Evolutionary conservation across 2,329 filamentous ascomycete species (phyloP).

Genomic region (Pseudocercospora ulei): DNA sequence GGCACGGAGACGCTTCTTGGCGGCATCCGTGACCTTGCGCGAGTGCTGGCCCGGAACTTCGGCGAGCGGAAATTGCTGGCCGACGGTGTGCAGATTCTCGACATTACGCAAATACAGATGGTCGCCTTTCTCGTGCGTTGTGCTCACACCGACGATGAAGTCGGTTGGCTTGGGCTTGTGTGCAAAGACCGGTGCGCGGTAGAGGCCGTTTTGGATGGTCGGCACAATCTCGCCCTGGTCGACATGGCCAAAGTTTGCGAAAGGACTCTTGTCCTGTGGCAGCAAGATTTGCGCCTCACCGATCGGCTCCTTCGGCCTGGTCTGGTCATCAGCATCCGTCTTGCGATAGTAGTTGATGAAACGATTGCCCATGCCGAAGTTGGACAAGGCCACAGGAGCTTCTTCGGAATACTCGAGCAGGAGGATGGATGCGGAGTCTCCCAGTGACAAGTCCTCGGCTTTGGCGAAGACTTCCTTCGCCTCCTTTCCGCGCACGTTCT

Average conservation of each 20-base stretch:
- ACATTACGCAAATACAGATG: constrained; percentile 79
- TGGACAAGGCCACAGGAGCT: constrained; percentile 80
- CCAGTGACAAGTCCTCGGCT: constrained; percentile 65
- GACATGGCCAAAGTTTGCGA: constrained; percentile 88
- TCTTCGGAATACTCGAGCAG: constrained; percentile 95
- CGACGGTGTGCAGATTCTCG: constrained; percentile 81
- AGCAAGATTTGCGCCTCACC: constrained; percentile 82
- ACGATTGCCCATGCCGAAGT: constrained; percentile 93
- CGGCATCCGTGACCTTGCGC: constrained; percentile 89
- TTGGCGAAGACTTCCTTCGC: constrained; percentile 67
- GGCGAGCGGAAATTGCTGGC: constrained; percentile 82
- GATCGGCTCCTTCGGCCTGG: constrained; percentile 68
- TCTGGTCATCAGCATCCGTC: constrained; percentile 66
- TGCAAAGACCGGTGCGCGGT: constrained; percentile 83
- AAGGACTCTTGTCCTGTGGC: constrained; percentile 90
- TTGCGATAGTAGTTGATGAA: constrained; percentile 95
- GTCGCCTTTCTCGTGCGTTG: constrained; percentile 66
- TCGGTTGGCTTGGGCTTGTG: constrained; percentile 69
- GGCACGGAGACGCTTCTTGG: constrained; percentile 94
- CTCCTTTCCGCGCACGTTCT: constrained; percentile 69
- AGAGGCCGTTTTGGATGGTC: constrained; percentile 91
- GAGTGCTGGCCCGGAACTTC: constrained; percentile 91
- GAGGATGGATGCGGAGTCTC: constrained; percentile 81
- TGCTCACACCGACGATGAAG: constrained; percentile 76
- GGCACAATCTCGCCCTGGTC: constrained; percentile 83